Percentiles rank a stretch among this genome's conserved stretches.
These are phyloP conservation scores for Heimioporus punctisporus DNA, from an alignment of 1,284 basidiomycete species.

Conservation along the genomic window DNA sequence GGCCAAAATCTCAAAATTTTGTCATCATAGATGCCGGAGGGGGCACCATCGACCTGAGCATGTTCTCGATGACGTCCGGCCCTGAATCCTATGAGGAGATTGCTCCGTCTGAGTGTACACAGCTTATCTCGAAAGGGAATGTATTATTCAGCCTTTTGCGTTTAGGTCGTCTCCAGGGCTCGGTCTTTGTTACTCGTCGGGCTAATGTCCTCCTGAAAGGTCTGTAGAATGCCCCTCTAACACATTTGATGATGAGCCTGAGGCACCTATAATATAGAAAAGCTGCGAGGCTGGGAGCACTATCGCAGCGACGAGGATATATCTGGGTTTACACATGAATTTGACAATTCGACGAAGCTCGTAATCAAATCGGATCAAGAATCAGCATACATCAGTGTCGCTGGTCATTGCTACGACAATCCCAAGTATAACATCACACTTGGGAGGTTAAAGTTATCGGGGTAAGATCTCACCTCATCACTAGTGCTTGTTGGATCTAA, in stretches of 20 bases:
- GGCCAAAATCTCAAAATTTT: not conserved
- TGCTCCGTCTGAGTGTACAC: conserved; percentile 37
- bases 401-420: not conserved
- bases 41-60: conserved; percentile 44
- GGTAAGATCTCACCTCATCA: conserved; percentile 1
- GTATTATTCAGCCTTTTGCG: not conserved
- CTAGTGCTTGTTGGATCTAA: conserved; percentile 15
- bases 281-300: conserved; percentile 27
- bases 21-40: conserved; percentile 37
- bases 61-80: conserved; percentile 33
- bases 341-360: conserved; percentile 10
- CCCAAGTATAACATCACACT: not conserved
- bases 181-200: conserved; percentile 39
- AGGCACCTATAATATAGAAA: conserved; percentile 20
- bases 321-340: conserved; percentile 7
- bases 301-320: conserved; percentile 13
- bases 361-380: conserved; percentile 1
- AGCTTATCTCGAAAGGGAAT: accelerated
- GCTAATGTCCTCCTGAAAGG: conserved; percentile 33
- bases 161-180: conserved; percentile 23
- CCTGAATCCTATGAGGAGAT: conserved; percentile 33
- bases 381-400: not conserved
- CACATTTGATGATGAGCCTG: conserved; percentile 7
- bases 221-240: conserved; percentile 21
- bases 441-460: conserved; percentile 13